Evolutionary conservation across 306 rosid species (phyloP), one percentile per base, ranked within the genome.

Genomic region (Glycine soja): DNA sequence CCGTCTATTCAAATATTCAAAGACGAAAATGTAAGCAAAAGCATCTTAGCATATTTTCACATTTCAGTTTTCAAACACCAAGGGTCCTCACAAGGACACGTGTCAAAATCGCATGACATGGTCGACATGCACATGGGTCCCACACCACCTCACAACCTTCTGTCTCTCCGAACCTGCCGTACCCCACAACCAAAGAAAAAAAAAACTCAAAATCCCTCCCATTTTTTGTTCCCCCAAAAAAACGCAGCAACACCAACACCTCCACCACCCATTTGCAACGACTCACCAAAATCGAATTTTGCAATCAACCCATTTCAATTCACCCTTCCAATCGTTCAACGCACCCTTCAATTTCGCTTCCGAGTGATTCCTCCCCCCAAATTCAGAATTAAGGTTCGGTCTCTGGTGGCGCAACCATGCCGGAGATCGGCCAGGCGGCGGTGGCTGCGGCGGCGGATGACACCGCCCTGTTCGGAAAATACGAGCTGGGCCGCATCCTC

Each of bases 381-480:
- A 10, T 19, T 14, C 5, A 47, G 0, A 57, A 36, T 16, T 36
- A 34, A 36, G 48, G 85, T 83, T 83, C 89, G 85, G 8, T 83
- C 85, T 87, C 89, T 76, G 89, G 89, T 57, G 18, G 52, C 4
- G 46, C 24, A 53, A 43, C 36, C 0, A 87, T 87, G 90, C 90
- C 90, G 81, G 90, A 87, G 84, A 87, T 87, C 78, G 90, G 74
- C 43, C 78, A 56, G 4, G 18, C 10, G 47, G 70, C 38, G 3
- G 24, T 19, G 24, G 24, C 24, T 0, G 16, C 8, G 46, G 69
- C 36, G 16, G n/a, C 62, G 65, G 86, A 57, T 43, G 52, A 63
- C 10, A 64, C 80, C 24, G 80, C 86, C n/a, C 30, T 87, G n/a
- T 85, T 87, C 48, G 90, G 90, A 0, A 87, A 87, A 46, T 87